Evolutionary conservation across 805 yeast species (phyloP), one percentile per base, ranked within the genome.

Genomic region (Teunomyces stri): DNA sequence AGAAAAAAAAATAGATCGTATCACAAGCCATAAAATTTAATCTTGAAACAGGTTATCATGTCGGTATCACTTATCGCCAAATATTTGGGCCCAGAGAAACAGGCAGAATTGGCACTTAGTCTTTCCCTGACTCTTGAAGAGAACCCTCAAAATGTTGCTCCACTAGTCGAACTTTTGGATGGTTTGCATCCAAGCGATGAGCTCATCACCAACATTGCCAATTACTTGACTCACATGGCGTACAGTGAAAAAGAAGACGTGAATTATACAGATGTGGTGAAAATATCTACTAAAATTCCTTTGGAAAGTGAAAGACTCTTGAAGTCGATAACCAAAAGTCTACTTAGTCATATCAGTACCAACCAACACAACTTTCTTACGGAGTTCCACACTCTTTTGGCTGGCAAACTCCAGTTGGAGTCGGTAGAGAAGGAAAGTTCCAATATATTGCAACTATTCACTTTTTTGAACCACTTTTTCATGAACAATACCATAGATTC

Each of bases 391-490:
- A 27, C 37, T 1, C 27, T 51, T 5, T 43, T 58, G 4, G 44
- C 47, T 2, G 27, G 15, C 1, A 27, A 25, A 21, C 20, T 37
- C 16, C 18, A 28, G 13, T 37, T 21, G 15, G 28, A 37, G 9
- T 27, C 41, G 2, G 12, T 11, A 4, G 37, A 30, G 9, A 39
- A 25, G 11, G 43, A 43, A 12, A 27, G 18, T 2, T 9, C 30
- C 10, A 18, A 16, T 10, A 58, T 37, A 13, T 37, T 37, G 16
- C 43, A 40, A n/a, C 45, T 73, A 2, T 56, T 79, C 13, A 46
- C 58, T 12, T 66, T 76, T 37, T 55, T 76, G 22, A 80, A 77
- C 42, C 46, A 52, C 27, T 53, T 70, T 7, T 72, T 66, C 44
- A 58, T 68, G 48, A 51, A 50, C 9, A 29, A 16, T 10, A 40